Evolutionary conservation across 768 basidiomycete genomes (phyloP), one percentile per base, ranked within the genome.

Genomic region (Suillus placidus): DNA sequence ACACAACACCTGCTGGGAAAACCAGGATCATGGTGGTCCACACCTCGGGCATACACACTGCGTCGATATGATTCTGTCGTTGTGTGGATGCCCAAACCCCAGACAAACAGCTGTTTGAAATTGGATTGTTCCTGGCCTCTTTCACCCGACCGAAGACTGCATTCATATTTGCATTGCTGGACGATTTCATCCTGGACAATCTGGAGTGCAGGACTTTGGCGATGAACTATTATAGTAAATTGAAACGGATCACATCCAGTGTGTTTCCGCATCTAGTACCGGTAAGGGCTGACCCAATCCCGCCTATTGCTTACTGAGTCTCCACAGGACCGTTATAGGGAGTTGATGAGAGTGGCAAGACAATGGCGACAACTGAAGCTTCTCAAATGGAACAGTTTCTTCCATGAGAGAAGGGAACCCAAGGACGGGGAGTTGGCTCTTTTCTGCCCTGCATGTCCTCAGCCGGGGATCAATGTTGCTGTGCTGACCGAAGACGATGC

Each of bases 281-380:
- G 2, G 57, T n/a, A n/a, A n/a, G n/a, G n/a, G n/a, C n/a, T n/a
- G n/a, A n/a, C n/a, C n/a, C n/a, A n/a, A n/a, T n/a, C n/a, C n/a
- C n/a, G n/a, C n/a, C n/a, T n/a, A n/a, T n/a, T n/a, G n/a, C n/a
- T n/a, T n/a, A n/a, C n/a, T n/a, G n/a, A n/a, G n/a, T n/a, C n/a
- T n/a, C n/a, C n/a, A n/a, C n/a, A n/a, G 42, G 18, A 43, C 6
- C 38, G 66, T 0, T 75, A 76, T 30, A 3, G 64, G 6, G 73
- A 73, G 13, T 42, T 75, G 1, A 51, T 71, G 0, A 34, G 71
- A 13, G 38, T 71, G 5, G 34, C 67, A 0, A 16, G 70, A 2
- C 13, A 69, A 23, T 76, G 74, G 74, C 0, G 56, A 0, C 18
- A 71, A 6, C 6, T 74, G 0, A 70, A 76, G 32, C 49, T 71